phyloP scores from a whole-genome alignment of 441 rosid species.

The Mallotus repandus region DNA sequence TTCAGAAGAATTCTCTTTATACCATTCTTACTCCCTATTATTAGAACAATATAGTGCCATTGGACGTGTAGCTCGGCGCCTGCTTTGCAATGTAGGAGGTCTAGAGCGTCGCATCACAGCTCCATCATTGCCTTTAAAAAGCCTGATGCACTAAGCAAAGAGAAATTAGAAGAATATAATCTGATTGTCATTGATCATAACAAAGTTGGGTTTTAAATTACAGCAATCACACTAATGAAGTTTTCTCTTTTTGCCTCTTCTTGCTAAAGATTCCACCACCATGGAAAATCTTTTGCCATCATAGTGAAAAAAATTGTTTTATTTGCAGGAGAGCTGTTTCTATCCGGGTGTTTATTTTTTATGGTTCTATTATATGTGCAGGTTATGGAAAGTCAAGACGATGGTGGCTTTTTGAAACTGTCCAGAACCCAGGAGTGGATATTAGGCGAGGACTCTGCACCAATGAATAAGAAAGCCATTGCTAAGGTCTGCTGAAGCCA shows the following conservation, averaged over 20 bases:
- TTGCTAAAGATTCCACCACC: neutral
- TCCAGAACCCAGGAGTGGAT: constrained; percentile 71
- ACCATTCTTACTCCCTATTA: neutral
- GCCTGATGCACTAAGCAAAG: neutral
- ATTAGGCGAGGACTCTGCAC: constrained; percentile 59
- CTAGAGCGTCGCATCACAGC: neutral
- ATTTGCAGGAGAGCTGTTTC: neutral
- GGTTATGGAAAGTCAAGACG: constrained; percentile 40
- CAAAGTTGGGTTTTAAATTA: neutral
- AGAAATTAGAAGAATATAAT: neutral
- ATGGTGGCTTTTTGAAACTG: constrained; percentile 80
- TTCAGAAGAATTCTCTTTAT: neutral
- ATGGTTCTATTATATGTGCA: constrained; percentile 20
- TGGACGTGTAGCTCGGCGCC: neutral
- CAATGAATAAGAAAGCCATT: constrained; percentile 61
- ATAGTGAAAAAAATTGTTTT: neutral
- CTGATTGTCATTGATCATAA: neutral
- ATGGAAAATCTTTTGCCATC: neutral
- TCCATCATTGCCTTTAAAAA: neutral
- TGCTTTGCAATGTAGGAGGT: neutral
- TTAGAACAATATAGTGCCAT: neutral
- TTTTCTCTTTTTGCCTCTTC: neutral
- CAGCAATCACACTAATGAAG: neutral
- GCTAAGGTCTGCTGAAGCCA: constrained; percentile 51
- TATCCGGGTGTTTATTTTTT: neutral